Base-by-base conservation (phyloP, 208 protist genomes). In the Leptomonas seymouri region DNA sequence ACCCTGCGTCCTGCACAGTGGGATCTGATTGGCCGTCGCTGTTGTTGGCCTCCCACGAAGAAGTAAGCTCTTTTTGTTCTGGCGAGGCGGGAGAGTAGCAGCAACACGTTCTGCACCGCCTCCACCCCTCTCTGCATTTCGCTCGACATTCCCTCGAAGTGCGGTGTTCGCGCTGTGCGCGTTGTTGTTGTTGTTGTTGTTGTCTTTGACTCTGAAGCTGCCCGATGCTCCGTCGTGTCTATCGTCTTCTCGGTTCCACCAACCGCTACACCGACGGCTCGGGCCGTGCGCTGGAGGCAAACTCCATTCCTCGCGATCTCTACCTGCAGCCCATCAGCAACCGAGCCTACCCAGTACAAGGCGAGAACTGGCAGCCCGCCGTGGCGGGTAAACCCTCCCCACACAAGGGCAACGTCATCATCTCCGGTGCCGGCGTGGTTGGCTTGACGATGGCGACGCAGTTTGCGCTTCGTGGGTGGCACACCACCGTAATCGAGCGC, bases 261-360 rank as follows among this genome's bases (percentile, higher is more conserved):
- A 95, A 97, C 74, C 89, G 92, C 59, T 97, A 97, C 78, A 93
- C 86, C 11, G 92, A 97, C 65, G 92, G 92, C 61, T 85, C 82
- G 11, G 89, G 89, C 5, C 85, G 92, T 18, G 72, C 66, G 16
- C 71, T 97, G 28, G 84, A 97, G 39, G 36, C 79, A 1, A 80
- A 76, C 57, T 63, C 66, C 5, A 62, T 90, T 15, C 92, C 92
- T 0, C 71, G 54, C 27, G 89, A 93, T 58, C 78, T 93, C 20
- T 80, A 94, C 73, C 48, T 88, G n/a, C 80, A 82, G 49, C 67
- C 87, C n/a, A 93, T 97, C 64, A 97, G 89, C 75, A 93, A 95
- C 74, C 80, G 87, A 12, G 92, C 92, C 30, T 97, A 97, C 78
- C 92, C 92, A 0, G 74, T 82, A 5, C 76, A 76, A 28, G 86